Conservation (phyloP, 1,284 basidiomycete genomes). For the Ceratorhiza oryzae-sativae region DNA sequence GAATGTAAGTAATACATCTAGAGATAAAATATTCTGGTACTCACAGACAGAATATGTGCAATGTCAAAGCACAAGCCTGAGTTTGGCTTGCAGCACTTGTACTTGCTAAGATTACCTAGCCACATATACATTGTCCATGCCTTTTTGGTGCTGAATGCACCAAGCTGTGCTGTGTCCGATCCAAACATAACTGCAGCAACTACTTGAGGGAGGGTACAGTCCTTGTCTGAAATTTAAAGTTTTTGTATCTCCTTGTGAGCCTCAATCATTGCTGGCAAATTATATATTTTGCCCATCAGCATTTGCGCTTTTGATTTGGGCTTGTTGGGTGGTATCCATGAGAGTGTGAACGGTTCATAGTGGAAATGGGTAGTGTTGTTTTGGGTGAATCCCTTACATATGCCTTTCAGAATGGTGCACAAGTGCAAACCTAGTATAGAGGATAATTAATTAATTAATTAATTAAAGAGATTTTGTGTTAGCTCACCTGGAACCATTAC, state of each 20-base stretch:
- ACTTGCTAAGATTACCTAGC: conserved; percentile 51
- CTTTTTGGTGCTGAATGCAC: conserved; percentile 49
- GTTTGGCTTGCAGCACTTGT: conserved; percentile 45
- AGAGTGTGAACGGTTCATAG: neutral
- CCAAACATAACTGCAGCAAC: conserved; percentile 50
- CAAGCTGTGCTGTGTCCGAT: conserved; percentile 52
- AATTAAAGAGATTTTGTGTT: no score
- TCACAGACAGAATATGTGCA: conserved; percentile 50
- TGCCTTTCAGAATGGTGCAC: neutral
- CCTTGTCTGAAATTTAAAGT: conserved; percentile 38
- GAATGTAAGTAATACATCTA: neutral
- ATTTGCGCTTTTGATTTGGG: neutral
- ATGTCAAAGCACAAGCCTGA: conserved; percentile 47
- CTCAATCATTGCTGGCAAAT: conserved; percentile 10
- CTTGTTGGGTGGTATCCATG: neutral
- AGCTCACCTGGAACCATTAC: neutral
- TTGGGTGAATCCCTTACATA: neutral
- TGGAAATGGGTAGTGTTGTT: conserved; percentile 15
- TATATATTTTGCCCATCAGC: neutral
- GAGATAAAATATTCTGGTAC: neutral
- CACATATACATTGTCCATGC: conserved; percentile 51
- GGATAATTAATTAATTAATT: neutral
- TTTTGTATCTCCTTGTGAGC: conserved; percentile 11
- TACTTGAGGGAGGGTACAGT: conserved; percentile 45
- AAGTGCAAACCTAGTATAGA: neutral